Conservation (phyloP, 768 basidiomycete genomes). For the Amanita pseudoporphyria region DNA sequence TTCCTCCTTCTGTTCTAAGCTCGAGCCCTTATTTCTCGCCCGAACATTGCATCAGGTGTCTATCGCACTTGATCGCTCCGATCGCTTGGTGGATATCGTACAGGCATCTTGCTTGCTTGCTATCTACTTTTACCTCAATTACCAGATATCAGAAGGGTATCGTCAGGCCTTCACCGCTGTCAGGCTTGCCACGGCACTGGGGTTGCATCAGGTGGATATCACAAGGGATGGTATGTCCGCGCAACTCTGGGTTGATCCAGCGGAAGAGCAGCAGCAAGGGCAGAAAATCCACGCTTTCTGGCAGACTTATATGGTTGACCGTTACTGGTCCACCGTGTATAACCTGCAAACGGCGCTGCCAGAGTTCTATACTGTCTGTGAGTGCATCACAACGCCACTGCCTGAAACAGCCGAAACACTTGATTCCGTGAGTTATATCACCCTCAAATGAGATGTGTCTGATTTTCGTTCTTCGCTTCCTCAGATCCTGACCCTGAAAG, state of each 20-base stretch:
- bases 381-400: slow-evolving; percentile 45
- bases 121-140: slow-evolving; percentile 49
- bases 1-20: slow-evolving; percentile 26
- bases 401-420: slow-evolving; percentile 12
- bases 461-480: background rate
- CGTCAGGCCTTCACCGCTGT: slow-evolving; percentile 51
- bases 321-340: slow-evolving; percentile 47
- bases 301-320: slow-evolving; percentile 55
- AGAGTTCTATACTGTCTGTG: slow-evolving; percentile 37
- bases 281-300: slow-evolving; percentile 46
- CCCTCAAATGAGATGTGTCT: background rate
- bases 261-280: slow-evolving; percentile 32
- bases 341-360: slow-evolving; percentile 45
- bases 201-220: slow-evolving; percentile 39
- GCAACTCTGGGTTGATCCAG: slow-evolving; percentile 14
- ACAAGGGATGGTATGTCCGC: background rate
- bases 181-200: slow-evolving; percentile 51
- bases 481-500: background rate
- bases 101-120: slow-evolving; percentile 53
- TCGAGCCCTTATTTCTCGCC: slow-evolving; percentile 40
- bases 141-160: slow-evolving; percentile 48
- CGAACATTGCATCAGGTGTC: slow-evolving; percentile 41
- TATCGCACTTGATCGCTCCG: slow-evolving; percentile 41
- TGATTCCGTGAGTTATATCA: background rate
- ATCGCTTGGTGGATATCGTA: slow-evolving; percentile 47